A percentile compares a stretch with the other conserved stretches of the same genome.
Evolutionary conservation across 1,284 basidiomycete species (phyloP).

Genomic region (Chondrostereum purpureum): DNA sequence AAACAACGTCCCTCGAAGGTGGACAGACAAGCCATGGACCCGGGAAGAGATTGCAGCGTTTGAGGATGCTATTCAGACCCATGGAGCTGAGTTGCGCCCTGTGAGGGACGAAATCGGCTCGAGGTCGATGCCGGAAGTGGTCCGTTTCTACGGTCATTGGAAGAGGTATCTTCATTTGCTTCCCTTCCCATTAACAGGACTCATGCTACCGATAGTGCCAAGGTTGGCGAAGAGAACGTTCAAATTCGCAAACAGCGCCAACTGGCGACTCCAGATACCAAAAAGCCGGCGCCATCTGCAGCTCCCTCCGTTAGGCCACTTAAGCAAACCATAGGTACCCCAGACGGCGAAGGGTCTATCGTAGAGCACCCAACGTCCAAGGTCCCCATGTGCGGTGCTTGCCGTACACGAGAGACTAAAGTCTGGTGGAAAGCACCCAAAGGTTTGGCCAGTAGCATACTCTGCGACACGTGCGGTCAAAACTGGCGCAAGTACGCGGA

Average conservation of each 20-base stretch:
- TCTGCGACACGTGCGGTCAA: constrained; percentile 77
- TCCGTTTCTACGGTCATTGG: constrained; percentile 82
- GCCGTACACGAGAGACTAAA: constrained; percentile 67
- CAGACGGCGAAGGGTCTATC: constrained; percentile 72
- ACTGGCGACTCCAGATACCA: constrained; percentile 10
- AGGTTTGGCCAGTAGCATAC: constrained; percentile 59
- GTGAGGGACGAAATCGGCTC: constrained; percentile 71
- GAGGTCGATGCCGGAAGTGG: constrained; percentile 68
- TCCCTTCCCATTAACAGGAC: constrained; percentile 3
- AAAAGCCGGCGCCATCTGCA: background rate
- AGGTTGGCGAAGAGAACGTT: constrained; percentile 60
- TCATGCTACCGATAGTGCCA: constrained; percentile 33
- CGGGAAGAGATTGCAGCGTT: constrained; percentile 67
- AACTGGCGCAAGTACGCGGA: constrained; percentile 90
- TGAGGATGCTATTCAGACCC: constrained; percentile 63
- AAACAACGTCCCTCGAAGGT: too few relatives aligned
- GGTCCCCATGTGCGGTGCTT: constrained; percentile 66
- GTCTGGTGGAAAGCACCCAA: constrained; percentile 87
- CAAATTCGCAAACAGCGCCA: constrained; percentile 42
- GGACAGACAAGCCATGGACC: constrained; percentile 67
- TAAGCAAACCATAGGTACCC: constrained; percentile 33
- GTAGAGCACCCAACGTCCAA: constrained; percentile 52
- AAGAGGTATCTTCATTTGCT: constrained; percentile 55
- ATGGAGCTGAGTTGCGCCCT: constrained; percentile 73
- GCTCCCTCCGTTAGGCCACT: background rate